Evolutionary conservation across 1,139 yeast genomes (phyloP).

Genomic region (Candida frijolesensis): DNA sequence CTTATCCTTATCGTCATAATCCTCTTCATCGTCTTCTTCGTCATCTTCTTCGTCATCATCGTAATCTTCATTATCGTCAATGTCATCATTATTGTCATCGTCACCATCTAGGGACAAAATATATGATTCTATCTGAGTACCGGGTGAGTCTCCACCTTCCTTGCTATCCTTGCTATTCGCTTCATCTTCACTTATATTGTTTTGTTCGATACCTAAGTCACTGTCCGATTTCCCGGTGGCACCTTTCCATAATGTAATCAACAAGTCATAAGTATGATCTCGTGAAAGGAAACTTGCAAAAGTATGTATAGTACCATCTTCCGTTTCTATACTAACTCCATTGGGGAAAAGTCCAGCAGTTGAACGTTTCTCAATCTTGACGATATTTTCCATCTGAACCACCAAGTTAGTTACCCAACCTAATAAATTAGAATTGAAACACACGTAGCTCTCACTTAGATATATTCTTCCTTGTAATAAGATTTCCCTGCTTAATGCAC

Average conservation of each 20-base stretch:
- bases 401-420: constrained; percentile 91
- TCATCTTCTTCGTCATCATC: constrained; percentile 16
- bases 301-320: constrained; percentile 58
- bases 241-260: constrained; percentile 59
- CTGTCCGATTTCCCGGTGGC: constrained; percentile 27
- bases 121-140: constrained; percentile 25
- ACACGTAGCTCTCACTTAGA: constrained; percentile 75
- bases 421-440: constrained; percentile 88
- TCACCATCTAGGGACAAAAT: constrained; percentile 39
- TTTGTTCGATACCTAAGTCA: not conserved
- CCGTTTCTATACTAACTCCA: constrained; percentile 78
- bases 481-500: constrained; percentile 88
- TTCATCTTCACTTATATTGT: constrained; percentile 12
- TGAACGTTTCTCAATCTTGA: constrained; percentile 71
- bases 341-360: constrained; percentile 93
- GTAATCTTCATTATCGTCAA: constrained; percentile 16
- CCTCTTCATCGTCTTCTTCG: constrained; percentile 15
- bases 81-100: constrained; percentile 20
- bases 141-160: constrained; percentile 15
- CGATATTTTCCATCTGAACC: constrained; percentile 71
- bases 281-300: constrained; percentile 89
- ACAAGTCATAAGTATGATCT: constrained; percentile 72
- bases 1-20: constrained; percentile 15
- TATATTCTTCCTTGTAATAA: constrained; percentile 89
- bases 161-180: constrained; percentile 6